Base-by-base conservation (phyloP, 257 asterid species). In the Lantana camara region DNA sequence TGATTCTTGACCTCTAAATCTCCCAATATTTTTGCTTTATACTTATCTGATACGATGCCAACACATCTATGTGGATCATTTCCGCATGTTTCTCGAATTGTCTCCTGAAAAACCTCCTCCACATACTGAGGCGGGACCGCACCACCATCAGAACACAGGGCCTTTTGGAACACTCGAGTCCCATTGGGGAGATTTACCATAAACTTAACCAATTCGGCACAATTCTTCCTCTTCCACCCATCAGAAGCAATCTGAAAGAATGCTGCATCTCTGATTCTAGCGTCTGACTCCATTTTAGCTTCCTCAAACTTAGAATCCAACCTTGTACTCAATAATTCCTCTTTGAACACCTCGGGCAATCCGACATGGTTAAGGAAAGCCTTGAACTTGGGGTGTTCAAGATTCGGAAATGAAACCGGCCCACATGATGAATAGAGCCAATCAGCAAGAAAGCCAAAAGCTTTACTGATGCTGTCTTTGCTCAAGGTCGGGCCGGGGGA, bases 361-460 rank as follows among this genome's bases (percentile, higher is more conserved):
- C 97, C 96, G 12, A 90, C 82, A 68, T 82, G 97, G 64, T 71
- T 72, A 22, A 90, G 86, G 61, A 90, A 90, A 59, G 91, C 85
- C 72, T 77, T 80, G 78, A 90, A 87, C 62, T 83, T 87, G 47
- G 95, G 92, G 71, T 90, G 95, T n/a, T 90, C 95, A 5, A 90
- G 84, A 12, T 83, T 79, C 19, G 95, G 83, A 63, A 85, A 74
- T 12, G 95, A 63, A 13, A 83, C 83, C 16, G 88, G 55, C 35
- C 87, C 92, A 54, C 85, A 87, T 1, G 87, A 84, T 72, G 87
- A 95, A 8, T 81, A 90, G 64, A 87, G 79, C 97, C 97, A 90
- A 70, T 85, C 95, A 24, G 96, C 88, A 40, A 90, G 45, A 50
- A 74, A 64, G 51, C 75, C 80, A 40, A 85, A 68, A 51, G 96